Percentiles rank a stretch among this genome's conserved stretches.
Evolutionary conservation across 2,329 filamentous ascomycete species (phyloP).

Genomic region (Myriosclerotinia duriaeana): DNA sequence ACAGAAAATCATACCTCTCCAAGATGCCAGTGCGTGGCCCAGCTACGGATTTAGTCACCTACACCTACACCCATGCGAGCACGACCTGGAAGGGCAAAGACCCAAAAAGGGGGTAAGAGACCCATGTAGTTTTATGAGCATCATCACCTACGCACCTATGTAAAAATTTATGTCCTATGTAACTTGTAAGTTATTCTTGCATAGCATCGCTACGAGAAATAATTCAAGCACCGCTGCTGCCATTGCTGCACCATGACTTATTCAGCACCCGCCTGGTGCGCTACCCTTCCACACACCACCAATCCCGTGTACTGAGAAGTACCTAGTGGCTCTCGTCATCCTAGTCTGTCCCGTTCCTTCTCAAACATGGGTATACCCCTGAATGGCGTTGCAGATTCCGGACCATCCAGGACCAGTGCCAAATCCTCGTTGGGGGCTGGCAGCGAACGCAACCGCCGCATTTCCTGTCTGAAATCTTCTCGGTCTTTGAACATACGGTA

Average conservation of each 20-base stretch:
- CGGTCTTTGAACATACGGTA: slow-evolving; percentile 8
- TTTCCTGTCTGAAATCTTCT: slow-evolving; percentile 6
- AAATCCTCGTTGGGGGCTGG: slow-evolving; percentile 24
- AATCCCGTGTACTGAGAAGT: background rate
- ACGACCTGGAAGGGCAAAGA: slow-evolving; percentile 10
- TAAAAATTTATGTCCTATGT: background rate
- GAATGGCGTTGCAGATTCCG: slow-evolving; percentile 24
- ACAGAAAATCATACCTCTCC: background rate
- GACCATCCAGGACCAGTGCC: slow-evolving; percentile 15
- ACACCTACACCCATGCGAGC: slow-evolving; percentile 16
- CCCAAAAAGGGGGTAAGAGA: slow-evolving; percentile 18
- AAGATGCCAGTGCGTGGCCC: slow-evolving; percentile 17
- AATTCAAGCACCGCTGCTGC: background rate
- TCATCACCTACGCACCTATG: background rate
- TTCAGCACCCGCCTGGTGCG: slow-evolving; percentile 6
- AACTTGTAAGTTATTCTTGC: slow-evolving; percentile 3
- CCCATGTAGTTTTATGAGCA: slow-evolving; percentile 3
- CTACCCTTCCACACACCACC: slow-evolving; percentile 22
- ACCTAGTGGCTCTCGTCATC: slow-evolving; percentile 27
- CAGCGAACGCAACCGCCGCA: slow-evolving; percentile 24
- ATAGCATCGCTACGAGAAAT: background rate
- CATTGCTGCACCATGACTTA: slow-evolving; percentile 1
- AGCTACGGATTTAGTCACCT: slow-evolving; percentile 12
- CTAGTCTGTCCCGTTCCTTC: slow-evolving; percentile 20
- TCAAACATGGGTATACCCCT: slow-evolving; percentile 28